Evolutionary conservation across 148 eudicot species (phyloP), one percentile per base, ranked within the genome.

Genomic region (Gaultheria prostrata): DNA sequence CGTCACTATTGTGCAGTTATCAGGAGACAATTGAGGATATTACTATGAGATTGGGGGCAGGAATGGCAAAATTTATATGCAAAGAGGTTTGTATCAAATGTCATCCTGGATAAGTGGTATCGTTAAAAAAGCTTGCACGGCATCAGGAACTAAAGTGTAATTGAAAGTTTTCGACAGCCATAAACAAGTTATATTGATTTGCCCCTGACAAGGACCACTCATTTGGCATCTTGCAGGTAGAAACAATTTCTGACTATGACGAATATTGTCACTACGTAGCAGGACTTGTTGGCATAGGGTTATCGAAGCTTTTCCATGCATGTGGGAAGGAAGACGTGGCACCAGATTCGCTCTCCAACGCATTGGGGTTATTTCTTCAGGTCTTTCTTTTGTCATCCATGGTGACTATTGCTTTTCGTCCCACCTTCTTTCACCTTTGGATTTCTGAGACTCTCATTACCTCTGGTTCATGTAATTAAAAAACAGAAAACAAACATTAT

Each of bases 361-460:
- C 98, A 14, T 93, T 94, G 98, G 98, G 98, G 82, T 89, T 93
- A 85, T 96, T 96, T n/a, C n/a, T n/a, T 87, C 98, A 96, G 98
- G 98, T 95, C 90, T 45, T 65, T 20, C 70, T 79, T 84, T 63
- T 8, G 56, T 71, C 45, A 83, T 78, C 80, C 10, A 32, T 81
- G 21, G 45, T 59, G 21, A 50, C 14, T 59, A 61, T 75, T 76
- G 45, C 79, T 5, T 53, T 77, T 82, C 12, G 9, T 76, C 39
- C 32, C 21, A 53, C 45, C 33, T 71, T 83, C 78, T 80, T 81
- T 39, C 81, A 70, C 82, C 79, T 56, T 77, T 30, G 86, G 35
- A 61, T 75, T 48, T 46, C 28, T 77, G 3, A 33, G 65, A 71
- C 39, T 73, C 43, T 18, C 9, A 39, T 57, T 75, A 80, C 28